Conservation (phyloP, 805 yeast genomes). For the Zygosaccharomyces lentus region DNA sequence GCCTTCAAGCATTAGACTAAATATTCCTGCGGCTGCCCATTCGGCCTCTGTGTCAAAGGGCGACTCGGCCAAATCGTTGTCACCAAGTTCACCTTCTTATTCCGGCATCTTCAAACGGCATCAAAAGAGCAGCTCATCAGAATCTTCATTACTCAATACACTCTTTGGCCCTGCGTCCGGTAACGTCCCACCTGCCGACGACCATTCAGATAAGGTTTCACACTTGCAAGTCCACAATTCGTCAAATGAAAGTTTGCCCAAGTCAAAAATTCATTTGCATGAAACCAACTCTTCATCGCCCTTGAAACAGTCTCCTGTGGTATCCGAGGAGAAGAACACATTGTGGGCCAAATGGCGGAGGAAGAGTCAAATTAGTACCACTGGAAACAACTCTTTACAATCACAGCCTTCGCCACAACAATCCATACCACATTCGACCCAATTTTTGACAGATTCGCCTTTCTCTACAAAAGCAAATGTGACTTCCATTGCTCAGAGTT, state of each 20-base stretch:
- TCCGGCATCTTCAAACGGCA: conserved; percentile 58
- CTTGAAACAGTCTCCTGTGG: conserved; percentile 12
- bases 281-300: conserved; percentile 15
- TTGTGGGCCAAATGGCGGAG: conserved; percentile 32
- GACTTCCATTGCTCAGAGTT: conserved; percentile 10
- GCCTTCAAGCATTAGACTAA: conserved; percentile 24
- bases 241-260: conserved; percentile 18
- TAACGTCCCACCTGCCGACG: conserved; percentile 9
- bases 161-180: conserved; percentile 34
- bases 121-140: conserved; percentile 59
- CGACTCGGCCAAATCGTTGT: conserved; percentile 16
- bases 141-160: conserved; percentile 42
- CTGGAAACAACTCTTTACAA: background rate
- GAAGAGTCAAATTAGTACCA: conserved; percentile 21
- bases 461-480: conserved; percentile 8
- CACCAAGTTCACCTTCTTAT: conserved; percentile 32
- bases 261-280: conserved; percentile 10
- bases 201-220: conserved; percentile 5
- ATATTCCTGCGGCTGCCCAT: conserved; percentile 28
- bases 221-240: conserved; percentile 10
- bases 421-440: conserved; percentile 8
- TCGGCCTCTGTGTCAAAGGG: conserved; percentile 20
- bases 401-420: background rate
- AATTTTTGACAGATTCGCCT: conserved; percentile 5
- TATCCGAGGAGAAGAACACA: conserved; percentile 24